A percentile compares a stretch with the other conserved stretches of the same genome.
Conservation (phyloP, 78 protist genomes). For the Emiliania huxleyi region DNA sequence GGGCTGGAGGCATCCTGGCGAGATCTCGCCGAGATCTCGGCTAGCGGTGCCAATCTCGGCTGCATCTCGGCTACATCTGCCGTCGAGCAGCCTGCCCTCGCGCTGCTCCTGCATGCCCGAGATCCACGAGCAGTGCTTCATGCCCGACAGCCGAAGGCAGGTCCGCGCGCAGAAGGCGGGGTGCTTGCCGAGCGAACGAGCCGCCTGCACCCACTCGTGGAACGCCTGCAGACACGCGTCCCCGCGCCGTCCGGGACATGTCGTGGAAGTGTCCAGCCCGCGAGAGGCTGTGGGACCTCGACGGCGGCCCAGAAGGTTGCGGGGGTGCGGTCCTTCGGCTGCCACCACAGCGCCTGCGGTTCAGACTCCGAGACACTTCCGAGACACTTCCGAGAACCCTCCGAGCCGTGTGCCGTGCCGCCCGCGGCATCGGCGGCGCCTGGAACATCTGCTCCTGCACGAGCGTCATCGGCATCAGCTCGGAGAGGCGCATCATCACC, state of each 20-base stretch:
- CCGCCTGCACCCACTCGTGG: neutral
- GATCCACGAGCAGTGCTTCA: constrained; percentile 29
- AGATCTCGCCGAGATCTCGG: too few relatives aligned
- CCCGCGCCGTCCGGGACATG: too few relatives aligned
- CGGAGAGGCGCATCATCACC: neutral
- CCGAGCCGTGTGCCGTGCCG: too few relatives aligned
- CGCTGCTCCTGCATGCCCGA: neutral
- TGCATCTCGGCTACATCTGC: too few relatives aligned
- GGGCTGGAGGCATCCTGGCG: too few relatives aligned
- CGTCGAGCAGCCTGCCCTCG: neutral
- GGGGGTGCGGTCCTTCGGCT: neutral
- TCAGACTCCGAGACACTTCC: too few relatives aligned
- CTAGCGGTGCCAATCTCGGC: too few relatives aligned
- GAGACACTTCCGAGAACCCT: too few relatives aligned
- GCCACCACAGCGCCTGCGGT: constrained; percentile 10
- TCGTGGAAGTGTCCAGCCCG: too few relatives aligned
- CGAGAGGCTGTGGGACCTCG: too few relatives aligned
- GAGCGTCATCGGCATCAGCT: constrained; percentile 24
- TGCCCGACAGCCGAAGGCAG: neutral
- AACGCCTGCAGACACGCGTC: too few relatives aligned
- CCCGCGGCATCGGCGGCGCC: too few relatives aligned
- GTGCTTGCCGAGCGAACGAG: neutral
- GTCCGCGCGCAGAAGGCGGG: constrained; percentile 28
- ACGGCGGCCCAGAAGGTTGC: neutral
- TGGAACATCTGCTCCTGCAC: constrained; percentile 1